A percentile compares a stretch with the other conserved stretches of the same genome.
phyloP scores from a whole-genome alignment of 345 rosid species.

The Sonneratia alba region DNA sequence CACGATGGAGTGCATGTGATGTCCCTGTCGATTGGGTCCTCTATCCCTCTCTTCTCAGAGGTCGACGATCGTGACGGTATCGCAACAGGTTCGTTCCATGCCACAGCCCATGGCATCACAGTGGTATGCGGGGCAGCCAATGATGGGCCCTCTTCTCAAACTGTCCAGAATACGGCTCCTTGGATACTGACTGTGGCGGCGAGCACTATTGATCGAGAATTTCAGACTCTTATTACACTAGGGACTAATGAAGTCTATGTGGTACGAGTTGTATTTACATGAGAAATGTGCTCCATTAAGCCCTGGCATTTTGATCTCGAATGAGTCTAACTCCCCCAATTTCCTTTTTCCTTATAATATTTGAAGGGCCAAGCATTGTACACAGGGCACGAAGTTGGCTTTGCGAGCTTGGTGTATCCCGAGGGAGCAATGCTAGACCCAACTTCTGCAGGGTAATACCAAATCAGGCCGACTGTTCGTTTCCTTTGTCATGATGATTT shows the following conservation, averaged over 20 bases:
- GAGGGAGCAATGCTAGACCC: conserved; percentile 22
- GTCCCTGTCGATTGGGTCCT: conserved; percentile 21
- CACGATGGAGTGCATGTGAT: conserved; percentile 35
- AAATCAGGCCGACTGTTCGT: background rate
- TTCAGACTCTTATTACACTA: conserved; percentile 28
- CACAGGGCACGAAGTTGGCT: conserved; percentile 28
- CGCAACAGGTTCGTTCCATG: conserved; percentile 44
- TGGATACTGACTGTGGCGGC: conserved; percentile 59
- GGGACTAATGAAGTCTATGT: conserved; percentile 27
- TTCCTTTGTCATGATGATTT: background rate
- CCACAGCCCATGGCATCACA: conserved; percentile 38
- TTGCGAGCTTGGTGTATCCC: conserved; percentile 36
- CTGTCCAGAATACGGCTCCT: conserved; percentile 37
- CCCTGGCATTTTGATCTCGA: background rate
- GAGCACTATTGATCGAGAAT: conserved; percentile 38
- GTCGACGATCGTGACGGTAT: conserved; percentile 35
- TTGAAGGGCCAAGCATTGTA: conserved; percentile 48
- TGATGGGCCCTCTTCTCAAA: conserved; percentile 28
- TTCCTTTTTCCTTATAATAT: background rate
- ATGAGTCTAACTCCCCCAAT: background rate
- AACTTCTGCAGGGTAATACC: conserved; percentile 23
- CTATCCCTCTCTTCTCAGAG: conserved; percentile 27
- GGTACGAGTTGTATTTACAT: conserved; percentile 5
- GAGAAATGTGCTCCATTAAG: too few species aligned
- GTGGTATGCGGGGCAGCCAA: conserved; percentile 47